These are phyloP conservation scores for Ophiostoma sp. DNA, from an alignment of 2,329 filamentous ascomycete species.

Conservation along the genomic window DNA sequence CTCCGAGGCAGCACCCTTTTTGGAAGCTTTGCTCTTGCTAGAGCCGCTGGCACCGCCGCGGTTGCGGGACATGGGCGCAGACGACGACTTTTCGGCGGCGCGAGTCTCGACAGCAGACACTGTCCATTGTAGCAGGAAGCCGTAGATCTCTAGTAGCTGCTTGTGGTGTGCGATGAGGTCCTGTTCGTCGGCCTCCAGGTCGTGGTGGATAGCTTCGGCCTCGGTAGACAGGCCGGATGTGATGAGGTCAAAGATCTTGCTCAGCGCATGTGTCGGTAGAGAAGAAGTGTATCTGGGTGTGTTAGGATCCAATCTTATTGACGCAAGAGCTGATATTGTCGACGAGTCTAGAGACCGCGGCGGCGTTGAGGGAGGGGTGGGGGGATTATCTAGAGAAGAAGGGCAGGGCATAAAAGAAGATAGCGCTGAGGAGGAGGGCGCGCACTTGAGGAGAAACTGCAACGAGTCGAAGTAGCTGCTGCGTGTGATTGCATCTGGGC, in stretches of 20 bases:
- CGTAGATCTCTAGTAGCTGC: constrained; percentile 85
- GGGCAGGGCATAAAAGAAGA: constrained; percentile 10
- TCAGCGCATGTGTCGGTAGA: constrained; percentile 74
- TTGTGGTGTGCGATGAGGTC: constrained; percentile 83
- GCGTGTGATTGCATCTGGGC: constrained; percentile 78
- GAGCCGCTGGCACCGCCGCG: constrained; percentile 38
- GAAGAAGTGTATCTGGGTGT: constrained; percentile 66
- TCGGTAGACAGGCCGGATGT: constrained; percentile 81
- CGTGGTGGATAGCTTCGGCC: constrained; percentile 76
- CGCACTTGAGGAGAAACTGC: constrained; percentile 95
- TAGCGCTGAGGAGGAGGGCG: constrained; percentile 32
- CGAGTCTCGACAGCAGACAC: constrained; percentile 92
- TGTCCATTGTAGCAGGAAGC: constrained; percentile 90
- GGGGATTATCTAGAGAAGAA: constrained; percentile 16
- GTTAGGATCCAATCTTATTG: constrained; percentile 33
- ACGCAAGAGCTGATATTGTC: not conserved
- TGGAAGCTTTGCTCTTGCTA: constrained; percentile 6
- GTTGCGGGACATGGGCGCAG: constrained; percentile 65
- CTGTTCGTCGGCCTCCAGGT: constrained; percentile 88
- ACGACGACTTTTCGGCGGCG: constrained; percentile 79
- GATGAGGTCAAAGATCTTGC: constrained; percentile 87
- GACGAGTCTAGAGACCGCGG: not conserved
- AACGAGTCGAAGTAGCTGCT: constrained; percentile 81
- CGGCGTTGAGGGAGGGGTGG: not conserved
- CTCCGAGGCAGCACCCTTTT: constrained; percentile 4